phyloP scores from a whole-genome alignment of 345 rosid species.

The Eucalyptus curtisii region DNA sequence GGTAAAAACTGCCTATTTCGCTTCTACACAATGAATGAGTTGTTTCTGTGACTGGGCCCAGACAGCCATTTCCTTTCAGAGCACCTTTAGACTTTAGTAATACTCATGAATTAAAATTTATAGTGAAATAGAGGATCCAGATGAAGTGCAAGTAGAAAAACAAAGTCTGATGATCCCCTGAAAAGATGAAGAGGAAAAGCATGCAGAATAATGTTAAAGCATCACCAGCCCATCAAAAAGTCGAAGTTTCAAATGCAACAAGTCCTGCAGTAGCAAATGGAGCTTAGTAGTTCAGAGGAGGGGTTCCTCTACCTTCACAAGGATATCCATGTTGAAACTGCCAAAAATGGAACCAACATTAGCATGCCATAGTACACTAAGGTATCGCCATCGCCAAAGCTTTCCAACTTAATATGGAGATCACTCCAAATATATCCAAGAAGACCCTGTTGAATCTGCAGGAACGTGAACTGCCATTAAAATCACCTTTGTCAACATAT shows the following conservation, averaged over 20 bases:
- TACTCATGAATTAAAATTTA: not conserved
- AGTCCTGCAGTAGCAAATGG: not conserved
- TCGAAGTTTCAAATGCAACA: not conserved
- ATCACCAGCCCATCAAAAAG: not conserved
- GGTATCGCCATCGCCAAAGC: slow-evolving; percentile 35
- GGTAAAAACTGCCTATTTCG: not conserved
- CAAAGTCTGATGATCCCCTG: not conserved
- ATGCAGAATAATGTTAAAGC: not conserved
- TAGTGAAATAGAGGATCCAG: not conserved
- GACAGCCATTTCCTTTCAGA: not conserved
- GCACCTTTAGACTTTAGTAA: not conserved
- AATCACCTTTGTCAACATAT: not conserved
- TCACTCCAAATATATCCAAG: slow-evolving; percentile 14
- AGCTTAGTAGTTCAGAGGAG: not conserved
- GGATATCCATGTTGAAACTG: slow-evolving; percentile 26
- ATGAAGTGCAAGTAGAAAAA: not conserved
- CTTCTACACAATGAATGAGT: not conserved
- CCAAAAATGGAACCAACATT: slow-evolving; percentile 36
- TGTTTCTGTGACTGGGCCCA: not conserved
- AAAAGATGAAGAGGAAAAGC: not conserved
- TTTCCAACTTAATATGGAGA: slow-evolving; percentile 18
- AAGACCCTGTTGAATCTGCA: slow-evolving; percentile 41
- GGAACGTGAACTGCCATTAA: not conserved
- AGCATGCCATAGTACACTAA: slow-evolving; percentile 52
- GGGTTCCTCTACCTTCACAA: not conserved